Evolutionary conservation across 2,329 filamentous ascomycete species (phyloP), one percentile per base, ranked within the genome.

Genomic region (Pseudocercospora fijiensis): DNA sequence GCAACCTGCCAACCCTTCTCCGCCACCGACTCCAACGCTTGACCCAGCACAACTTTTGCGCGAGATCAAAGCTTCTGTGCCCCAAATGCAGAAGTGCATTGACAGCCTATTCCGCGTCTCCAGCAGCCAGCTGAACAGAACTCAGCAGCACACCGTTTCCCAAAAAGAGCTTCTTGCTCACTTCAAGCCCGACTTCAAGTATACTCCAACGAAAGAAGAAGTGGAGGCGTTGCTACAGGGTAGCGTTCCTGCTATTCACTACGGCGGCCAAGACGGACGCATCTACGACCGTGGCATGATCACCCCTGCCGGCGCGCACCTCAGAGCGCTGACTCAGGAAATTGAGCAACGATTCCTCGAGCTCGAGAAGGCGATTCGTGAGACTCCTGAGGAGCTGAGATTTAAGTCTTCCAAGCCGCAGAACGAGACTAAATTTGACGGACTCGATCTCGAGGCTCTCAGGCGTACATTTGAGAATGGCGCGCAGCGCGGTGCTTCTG

Each of bases 271-370:
- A n/a, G 76, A 80, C 24, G 76, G 75, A 5, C 78, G 75, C n/a
- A 69, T 76, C 27, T 80, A 79, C 64, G 78, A 78, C 1, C 84
- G 88, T 26, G 86, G 90, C 67, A 83, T 93, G 69, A 85, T 93
- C 58, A 92, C 90, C 0, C 89, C 90, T 0, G 87, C 89, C 65
- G 90, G 90, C 10, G 88, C 91, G 66, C 90, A 89, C 73, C 81
- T 94, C n/a, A 87, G 88, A 67, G 88, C 90, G 63, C 78, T 95
- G 60, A 87, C 83, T 1, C 78, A 83, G 3, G 85, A 88, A 47
- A 87, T 93, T 66, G 90, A 93, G 72, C 81, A 88, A 33, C 83
- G 84, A 4, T 93, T 90, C 68, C 79, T 94, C 10, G 82, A 86
- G 57, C 82, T 94, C 4, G 91, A 94, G 75, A 79, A 82, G 55